Evolutionary conservation across 2,329 filamentous ascomycete species (phyloP).

Genomic region (Botryotinia calthae): DNA sequence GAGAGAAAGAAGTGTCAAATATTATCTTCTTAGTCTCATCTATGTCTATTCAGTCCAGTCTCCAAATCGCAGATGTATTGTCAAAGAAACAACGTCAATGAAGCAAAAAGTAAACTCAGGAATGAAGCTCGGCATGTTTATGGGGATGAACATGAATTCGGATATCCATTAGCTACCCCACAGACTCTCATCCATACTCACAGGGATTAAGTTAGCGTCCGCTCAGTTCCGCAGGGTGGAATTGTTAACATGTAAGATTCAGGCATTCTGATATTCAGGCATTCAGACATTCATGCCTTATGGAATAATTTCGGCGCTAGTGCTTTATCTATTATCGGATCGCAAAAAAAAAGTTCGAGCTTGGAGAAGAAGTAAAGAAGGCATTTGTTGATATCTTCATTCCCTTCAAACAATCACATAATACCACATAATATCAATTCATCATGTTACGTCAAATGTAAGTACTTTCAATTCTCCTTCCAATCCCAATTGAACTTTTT

Average conservation of each 20-base stretch:
- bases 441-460: constrained; percentile 42
- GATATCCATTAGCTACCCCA: constrained; percentile 25
- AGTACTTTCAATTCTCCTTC: not conserved
- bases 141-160: constrained; percentile 18
- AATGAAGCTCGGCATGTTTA: constrained; percentile 24
- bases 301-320: constrained; percentile 11
- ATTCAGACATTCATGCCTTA: not conserved
- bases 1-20: not conserved
- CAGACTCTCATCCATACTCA: constrained; percentile 15
- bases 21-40: not conserved
- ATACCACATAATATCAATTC: constrained; percentile 25
- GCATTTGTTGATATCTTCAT: constrained; percentile 21
- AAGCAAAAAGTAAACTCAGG: constrained; percentile 19
- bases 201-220: constrained; percentile 15
- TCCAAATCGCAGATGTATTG: constrained; percentile 3
- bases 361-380: constrained; percentile 24
- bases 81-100: constrained; percentile 4
- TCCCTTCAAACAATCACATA: constrained; percentile 12
- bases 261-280: not conserved
- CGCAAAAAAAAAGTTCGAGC: constrained; percentile 21
- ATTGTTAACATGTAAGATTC: constrained; percentile 29
- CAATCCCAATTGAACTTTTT: not conserved
- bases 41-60: not conserved
- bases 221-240: constrained; percentile 14
- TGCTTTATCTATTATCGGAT: constrained; percentile 28